Evolutionary conservation across 2,329 filamentous ascomycete species (phyloP), one percentile per base, ranked within the genome.

Genomic region (Akanthomyces lecanii): DNA sequence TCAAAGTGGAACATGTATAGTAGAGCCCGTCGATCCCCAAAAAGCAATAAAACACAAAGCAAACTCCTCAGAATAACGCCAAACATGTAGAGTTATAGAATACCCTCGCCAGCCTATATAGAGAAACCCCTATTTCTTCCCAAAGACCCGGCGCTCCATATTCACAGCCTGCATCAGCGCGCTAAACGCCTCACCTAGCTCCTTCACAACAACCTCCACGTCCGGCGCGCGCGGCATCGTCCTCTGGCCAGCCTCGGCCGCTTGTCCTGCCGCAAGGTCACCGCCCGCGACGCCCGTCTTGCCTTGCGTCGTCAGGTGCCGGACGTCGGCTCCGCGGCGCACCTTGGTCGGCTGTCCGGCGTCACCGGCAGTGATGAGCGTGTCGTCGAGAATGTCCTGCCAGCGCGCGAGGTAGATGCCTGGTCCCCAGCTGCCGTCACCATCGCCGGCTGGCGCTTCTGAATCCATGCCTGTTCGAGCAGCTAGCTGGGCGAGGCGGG

Each of bases 361-460:
- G 1, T 75, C 78, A 0, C 77, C 80, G 0, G 90, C 89, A 1
- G 88, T 89, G 65, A 93, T 86, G 52, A 81, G 73, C 0, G 90
- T 90, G n/a, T 81, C 77, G 70, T 92, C 87, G 3, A 93, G 78
- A 7, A 92, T 77, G 0, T 83, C 78, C 71, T 92, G 88, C 90
- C 90, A 93, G 56, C 86, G 82, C 1, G 84, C 81, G 28, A 92
- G 82, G 70, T 89, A 93, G 53, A 89, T 84, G 1, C 90, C 90
- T 0, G 90, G 89, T 0, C 89, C 89, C 28, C 79, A 80, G 60
- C 82, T 68, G 57, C 64, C 82, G 42, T 77, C 58, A 33, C 2
- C 44, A 18, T 2, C n/a, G 18, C 2, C 40, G 53, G 5, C 21
- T 5, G n/a, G 21, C 8, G 18, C 21, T 21, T 63, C 65, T 47